Conservation (phyloP, 495 filamentous ascomycete genomes). For the Talaromyces adpressus region DNA sequence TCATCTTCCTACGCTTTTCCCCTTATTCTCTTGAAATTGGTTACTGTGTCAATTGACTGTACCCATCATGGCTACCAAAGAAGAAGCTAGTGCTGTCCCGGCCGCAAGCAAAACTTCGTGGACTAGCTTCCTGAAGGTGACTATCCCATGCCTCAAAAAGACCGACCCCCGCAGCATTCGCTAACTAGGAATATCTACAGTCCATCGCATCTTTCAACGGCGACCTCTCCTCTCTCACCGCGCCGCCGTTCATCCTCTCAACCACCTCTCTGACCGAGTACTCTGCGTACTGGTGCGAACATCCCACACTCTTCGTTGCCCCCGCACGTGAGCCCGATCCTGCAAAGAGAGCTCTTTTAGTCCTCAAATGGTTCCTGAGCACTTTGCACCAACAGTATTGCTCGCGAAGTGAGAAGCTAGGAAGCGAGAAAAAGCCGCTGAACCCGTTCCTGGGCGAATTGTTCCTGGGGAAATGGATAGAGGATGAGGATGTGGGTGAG, state of each 20-base stretch:
- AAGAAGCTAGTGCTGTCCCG: constrained; percentile 17
- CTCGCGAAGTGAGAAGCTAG: constrained; percentile 81
- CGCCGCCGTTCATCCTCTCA: constrained; percentile 92
- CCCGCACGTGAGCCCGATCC: constrained; percentile 76
- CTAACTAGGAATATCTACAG: constrained; percentile 28
- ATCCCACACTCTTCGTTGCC: constrained; percentile 80
- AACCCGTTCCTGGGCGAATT: constrained; percentile 88
- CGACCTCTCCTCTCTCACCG: constrained; percentile 87
- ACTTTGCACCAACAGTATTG: constrained; percentile 94
- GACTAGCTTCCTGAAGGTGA: constrained; percentile 48
- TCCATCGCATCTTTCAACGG: constrained; percentile 96
- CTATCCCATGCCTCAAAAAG: neutral
- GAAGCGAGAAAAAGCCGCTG: constrained; percentile 95
- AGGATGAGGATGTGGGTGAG: constrained; percentile 54
- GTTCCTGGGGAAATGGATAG: constrained; percentile 83
- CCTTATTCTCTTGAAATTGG: neutral
- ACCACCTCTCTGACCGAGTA: constrained; percentile 89
- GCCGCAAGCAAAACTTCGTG: constrained; percentile 43
- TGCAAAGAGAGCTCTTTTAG: constrained; percentile 74
- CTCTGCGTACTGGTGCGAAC: constrained; percentile 95
- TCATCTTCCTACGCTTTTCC: neutral
- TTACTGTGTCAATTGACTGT: neutral
- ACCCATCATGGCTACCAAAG: constrained; percentile 6
- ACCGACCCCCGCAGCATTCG: neutral
- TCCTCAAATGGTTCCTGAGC: constrained; percentile 95